Percentiles rank a stretch among this genome's conserved stretches.
Conservation (phyloP, 2,329 filamentous ascomycete genomes). For the Hymenoscyphus occultus region DNA sequence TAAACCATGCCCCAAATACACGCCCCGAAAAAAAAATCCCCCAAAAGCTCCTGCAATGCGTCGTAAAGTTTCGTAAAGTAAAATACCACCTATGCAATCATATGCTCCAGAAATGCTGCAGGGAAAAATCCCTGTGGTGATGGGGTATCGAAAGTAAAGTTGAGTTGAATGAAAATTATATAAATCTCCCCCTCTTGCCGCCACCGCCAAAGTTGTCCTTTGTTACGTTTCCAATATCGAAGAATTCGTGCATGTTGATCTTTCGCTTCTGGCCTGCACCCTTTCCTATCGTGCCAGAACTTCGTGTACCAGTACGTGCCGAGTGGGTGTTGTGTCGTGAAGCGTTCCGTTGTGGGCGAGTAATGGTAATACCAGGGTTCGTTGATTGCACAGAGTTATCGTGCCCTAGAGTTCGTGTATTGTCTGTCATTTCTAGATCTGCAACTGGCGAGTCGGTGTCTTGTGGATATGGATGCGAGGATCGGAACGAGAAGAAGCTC, state of each 20-base stretch:
- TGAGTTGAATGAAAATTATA: conserved; percentile 24
- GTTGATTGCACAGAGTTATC: conserved; percentile 27
- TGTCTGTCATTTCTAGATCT: conserved; percentile 58
- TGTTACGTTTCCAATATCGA: conserved; percentile 64
- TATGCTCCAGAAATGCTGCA: conserved; percentile 10
- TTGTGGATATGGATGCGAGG: conserved; percentile 57
- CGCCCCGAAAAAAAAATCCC: neutral
- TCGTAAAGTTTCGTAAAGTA: conserved; percentile 18
- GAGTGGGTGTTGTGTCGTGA: conserved; percentile 32
- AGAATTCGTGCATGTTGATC: conserved; percentile 71
- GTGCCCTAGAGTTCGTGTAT: conserved; percentile 35
- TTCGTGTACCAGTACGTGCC: conserved; percentile 19
- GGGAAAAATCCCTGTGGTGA: neutral
- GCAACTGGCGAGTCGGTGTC: conserved; percentile 58
- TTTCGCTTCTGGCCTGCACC: conserved; percentile 70
- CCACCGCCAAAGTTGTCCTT: conserved; percentile 50
- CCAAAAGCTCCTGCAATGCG: conserved; percentile 20
- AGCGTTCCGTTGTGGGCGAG: conserved; percentile 29
- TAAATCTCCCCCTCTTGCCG: conserved; percentile 37
- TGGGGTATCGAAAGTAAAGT: conserved; percentile 16
- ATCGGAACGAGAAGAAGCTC: conserved; percentile 68
- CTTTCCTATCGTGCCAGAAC: conserved; percentile 46
- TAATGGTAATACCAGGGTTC: conserved; percentile 29
- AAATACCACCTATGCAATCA: conserved; percentile 16
- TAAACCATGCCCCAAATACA: conserved; percentile 2